Conservation (phyloP, 176 grass and related monocot genomes). For the Aegilops tauschii region DNA sequence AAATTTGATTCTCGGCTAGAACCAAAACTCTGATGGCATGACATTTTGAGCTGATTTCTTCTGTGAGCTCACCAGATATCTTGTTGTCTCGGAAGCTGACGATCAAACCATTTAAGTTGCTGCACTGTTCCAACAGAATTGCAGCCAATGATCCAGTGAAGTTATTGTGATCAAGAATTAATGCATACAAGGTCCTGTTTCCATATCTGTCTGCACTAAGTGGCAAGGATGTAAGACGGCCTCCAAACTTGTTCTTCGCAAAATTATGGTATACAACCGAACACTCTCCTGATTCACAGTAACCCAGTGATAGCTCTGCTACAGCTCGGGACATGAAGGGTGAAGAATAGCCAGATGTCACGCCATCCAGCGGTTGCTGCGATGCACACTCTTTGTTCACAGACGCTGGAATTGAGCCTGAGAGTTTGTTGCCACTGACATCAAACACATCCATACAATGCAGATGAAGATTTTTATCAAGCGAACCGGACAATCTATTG, state of each 20-base stretch:
- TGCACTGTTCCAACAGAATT: slow-evolving; percentile 71
- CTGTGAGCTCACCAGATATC: slow-evolving; percentile 52
- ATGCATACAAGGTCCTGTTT: slow-evolving; percentile 50
- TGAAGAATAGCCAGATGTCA: slow-evolving; percentile 41
- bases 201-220: slow-evolving; percentile 45
- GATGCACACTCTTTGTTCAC: slow-evolving; percentile 26
- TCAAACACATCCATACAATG: slow-evolving; percentile 59
- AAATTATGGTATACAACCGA: slow-evolving; percentile 79
- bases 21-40: slow-evolving; percentile 66
- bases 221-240: slow-evolving; percentile 55
- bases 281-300: slow-evolving; percentile 28
- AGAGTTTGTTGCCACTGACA: slow-evolving; percentile 54
- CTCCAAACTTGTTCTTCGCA: slow-evolving; percentile 65
- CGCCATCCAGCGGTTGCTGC: slow-evolving; percentile 13
- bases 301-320: slow-evolving; percentile 18
- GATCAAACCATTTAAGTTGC: slow-evolving; percentile 47
- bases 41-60: slow-evolving; percentile 49
- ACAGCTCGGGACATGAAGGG: slow-evolving; percentile 36
- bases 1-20: slow-evolving; percentile 69
- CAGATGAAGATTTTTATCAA: slow-evolving; percentile 35
- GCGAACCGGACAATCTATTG: slow-evolving; percentile 46
- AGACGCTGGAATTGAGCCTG: slow-evolving; percentile 54
- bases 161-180: slow-evolving; percentile 62
- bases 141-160: slow-evolving; percentile 57
- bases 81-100: slow-evolving; percentile 58